These are phyloP conservation scores for Rhodocollybia butyracea DNA, from an alignment of 768 basidiomycete species.

Conservation along the genomic window DNA sequence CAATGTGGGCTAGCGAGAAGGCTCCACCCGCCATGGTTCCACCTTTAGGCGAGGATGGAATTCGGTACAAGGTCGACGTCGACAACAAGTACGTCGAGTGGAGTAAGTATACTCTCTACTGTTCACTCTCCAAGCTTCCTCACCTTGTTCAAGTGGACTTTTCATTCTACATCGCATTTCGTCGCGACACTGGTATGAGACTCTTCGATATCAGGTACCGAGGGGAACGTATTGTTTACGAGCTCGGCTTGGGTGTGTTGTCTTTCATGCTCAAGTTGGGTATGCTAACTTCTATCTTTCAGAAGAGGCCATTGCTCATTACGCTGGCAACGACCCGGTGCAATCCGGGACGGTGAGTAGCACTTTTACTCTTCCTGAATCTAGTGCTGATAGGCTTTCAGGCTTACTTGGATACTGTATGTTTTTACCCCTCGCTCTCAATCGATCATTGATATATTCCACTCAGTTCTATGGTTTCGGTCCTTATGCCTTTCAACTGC, in stretches of 20 bases:
- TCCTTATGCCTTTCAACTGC: conserved; percentile 40
- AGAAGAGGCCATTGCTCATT: conserved; percentile 3
- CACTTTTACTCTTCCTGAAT: too few species aligned
- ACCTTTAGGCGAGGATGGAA: conserved; percentile 10
- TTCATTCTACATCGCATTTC: conserved; percentile 37
- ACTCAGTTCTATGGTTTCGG: conserved; percentile 17
- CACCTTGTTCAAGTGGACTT: conserved; percentile 13
- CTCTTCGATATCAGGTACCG: conserved; percentile 35
- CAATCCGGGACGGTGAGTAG: conserved; percentile 48
- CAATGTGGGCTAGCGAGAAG: conserved; percentile 8
- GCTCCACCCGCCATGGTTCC: conserved; percentile 16
- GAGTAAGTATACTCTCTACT: conserved; percentile 3
- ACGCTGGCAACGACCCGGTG: conserved; percentile 49
- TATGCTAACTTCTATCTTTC: background rate
- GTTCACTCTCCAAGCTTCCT: background rate
- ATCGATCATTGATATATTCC: background rate
- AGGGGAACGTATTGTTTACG: conserved; percentile 50
- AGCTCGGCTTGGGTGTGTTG: conserved; percentile 25
- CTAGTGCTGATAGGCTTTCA: too few species aligned
- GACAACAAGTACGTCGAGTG: conserved; percentile 17
- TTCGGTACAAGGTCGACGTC: background rate
- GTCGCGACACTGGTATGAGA: conserved; percentile 49
- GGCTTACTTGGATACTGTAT: conserved; percentile 42
- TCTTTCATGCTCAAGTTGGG: background rate
- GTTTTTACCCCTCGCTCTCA: background rate